Evolutionary conservation across 306 rosid genomes (phyloP).

Genomic region (Ormosia semicastrata): DNA sequence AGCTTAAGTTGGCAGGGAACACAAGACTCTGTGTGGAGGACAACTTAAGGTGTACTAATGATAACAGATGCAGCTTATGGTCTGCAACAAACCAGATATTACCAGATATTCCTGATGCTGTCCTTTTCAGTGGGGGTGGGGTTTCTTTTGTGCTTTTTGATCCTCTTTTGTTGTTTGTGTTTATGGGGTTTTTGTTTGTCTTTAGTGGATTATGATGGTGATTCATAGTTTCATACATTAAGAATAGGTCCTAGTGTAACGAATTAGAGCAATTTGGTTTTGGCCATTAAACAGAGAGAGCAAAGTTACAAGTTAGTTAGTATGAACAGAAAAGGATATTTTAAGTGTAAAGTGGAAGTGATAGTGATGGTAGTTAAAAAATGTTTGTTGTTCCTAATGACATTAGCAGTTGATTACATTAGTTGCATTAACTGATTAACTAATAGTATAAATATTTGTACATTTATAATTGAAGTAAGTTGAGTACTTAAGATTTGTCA

Average conservation of each 20-base stretch:
- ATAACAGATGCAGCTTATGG: conserved; percentile 30
- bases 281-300: neutral
- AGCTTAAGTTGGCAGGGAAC: conserved; percentile 53
- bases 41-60: neutral
- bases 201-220: conserved; percentile 12
- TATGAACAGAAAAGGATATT: neutral
- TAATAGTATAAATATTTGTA: neutral
- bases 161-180: conserved; percentile 23
- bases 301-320: neutral
- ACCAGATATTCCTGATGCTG: conserved; percentile 32
- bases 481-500: too few relatives aligned
- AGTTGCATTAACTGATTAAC: neutral
- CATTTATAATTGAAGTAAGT: neutral
- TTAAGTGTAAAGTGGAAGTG: neutral
- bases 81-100: conserved; percentile 33
- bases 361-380: neutral
- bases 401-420: neutral
- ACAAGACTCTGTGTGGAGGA: conserved; percentile 47
- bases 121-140: conserved; percentile 33
- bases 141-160: conserved; percentile 39
- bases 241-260: neutral
- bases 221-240: neutral
- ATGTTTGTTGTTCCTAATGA: neutral
- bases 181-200: conserved; percentile 19
- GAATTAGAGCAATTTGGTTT: neutral